phyloP scores from a whole-genome alignment of 2,329 filamentous ascomycete species.

The Cytospora piceicola region DNA sequence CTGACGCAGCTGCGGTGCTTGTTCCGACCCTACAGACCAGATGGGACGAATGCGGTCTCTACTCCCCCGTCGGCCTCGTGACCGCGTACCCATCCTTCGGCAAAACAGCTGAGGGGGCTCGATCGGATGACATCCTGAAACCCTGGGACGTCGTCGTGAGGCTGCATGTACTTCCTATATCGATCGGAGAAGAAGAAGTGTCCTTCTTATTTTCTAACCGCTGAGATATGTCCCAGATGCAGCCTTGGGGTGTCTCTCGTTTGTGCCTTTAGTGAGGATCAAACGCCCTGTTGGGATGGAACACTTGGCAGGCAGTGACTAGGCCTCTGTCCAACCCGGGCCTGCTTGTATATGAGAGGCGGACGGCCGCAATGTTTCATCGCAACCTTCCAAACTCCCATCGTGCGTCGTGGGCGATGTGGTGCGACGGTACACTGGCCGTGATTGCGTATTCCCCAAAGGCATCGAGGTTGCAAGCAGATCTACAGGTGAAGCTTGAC shows the following conservation, averaged over 20 bases:
- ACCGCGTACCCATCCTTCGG: neutral
- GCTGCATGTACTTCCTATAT: neutral
- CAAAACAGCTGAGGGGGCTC: neutral
- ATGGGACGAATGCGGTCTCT: neutral
- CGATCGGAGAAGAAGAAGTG: conserved; percentile 6
- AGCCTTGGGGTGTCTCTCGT: conserved; percentile 7
- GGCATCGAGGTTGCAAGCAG: neutral
- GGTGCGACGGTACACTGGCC: conserved; percentile 11
- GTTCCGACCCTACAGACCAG: neutral
- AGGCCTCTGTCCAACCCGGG: neutral
- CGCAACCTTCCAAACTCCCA: conserved; percentile 1
- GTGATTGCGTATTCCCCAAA: neutral
- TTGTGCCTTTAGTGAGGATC: neutral
- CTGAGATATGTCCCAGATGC: neutral
- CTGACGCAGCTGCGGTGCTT: neutral
- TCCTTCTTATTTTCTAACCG: neutral
- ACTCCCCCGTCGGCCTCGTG: neutral
- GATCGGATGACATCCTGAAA: neutral
- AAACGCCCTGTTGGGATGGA: neutral
- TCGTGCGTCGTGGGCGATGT: neutral
- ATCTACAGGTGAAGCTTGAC: conserved; percentile 1
- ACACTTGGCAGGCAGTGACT: conserved; percentile 4
- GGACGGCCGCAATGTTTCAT: neutral
- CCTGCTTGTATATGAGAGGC: no score
- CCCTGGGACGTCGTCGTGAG: no score